Evolutionary conservation across 169 alveolate species (phyloP), one percentile per base, ranked within the genome.

Genomic region (Cyclospora cayetanensis): DNA sequence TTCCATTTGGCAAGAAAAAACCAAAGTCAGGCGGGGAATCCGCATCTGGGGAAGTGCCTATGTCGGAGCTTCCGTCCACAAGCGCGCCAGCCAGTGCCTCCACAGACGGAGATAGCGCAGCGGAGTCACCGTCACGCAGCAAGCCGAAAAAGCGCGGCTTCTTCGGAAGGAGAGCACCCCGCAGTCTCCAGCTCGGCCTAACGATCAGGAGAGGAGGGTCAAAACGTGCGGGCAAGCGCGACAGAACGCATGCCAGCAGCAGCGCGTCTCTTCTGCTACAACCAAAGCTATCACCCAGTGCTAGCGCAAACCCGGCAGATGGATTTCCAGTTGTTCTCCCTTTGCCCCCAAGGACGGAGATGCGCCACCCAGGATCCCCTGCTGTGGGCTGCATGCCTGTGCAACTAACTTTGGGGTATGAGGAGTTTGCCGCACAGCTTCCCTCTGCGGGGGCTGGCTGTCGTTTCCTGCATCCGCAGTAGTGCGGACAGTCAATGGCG

Each of bases 341-440:
- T 27, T 20, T 27, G 63, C 84, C 52, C 60, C 84, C 84, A 34
- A 53, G 42, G 4, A 74, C 0, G 11, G 41, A 39, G 4, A 60
- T 53, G 37, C 39, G 65, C 18, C 39, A 37, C 41, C 55, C 37
- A 1, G 27, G 39, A 25, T 9, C 39, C 29, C 84, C 37, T 12
- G 42, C 27, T 5, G 22, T 39, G 3, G 84, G 84, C 9, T 74
- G 84, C 63, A 74, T 74, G 84, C 84, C 84, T 39, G 35, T 39
- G n/a, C 84, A 74, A 60, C 27, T 41, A 12, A 74, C 84, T 11
- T 39, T 25, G 42, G 84, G 84, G 15, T 25, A 41, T 1, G 84
- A 74, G 84, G 39, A 37, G 27, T 74, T 22, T 27, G 55, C 55
- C n/a, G 18, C 11, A 5, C 39, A 22, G 2, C 84, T 74, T 11